These are phyloP conservation scores for Murraya koenigii DNA, from an alignment of 345 rosid species.

Conservation along the genomic window DNA sequence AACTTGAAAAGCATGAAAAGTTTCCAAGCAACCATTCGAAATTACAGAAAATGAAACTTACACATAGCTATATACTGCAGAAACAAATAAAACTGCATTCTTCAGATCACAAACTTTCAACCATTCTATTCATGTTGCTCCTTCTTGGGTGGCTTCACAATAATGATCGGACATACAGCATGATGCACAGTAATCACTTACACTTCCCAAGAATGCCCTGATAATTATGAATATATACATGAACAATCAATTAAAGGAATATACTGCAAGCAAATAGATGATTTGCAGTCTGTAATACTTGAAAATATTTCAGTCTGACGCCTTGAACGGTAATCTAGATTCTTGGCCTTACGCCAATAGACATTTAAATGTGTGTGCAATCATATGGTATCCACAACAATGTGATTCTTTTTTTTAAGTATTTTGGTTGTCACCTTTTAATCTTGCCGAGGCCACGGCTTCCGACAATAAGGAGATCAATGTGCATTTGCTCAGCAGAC, in stretches of 20 bases:
- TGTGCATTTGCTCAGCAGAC: slow-evolving; percentile 54
- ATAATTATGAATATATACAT: neutral
- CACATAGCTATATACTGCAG: neutral
- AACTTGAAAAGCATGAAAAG: neutral
- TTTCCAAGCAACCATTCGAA: neutral
- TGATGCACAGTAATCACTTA: slow-evolving; percentile 72
- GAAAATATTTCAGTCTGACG: neutral
- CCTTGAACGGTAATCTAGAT: neutral
- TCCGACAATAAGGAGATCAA: slow-evolving; percentile 66
- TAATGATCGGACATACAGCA: slow-evolving; percentile 62
- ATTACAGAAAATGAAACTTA: neutral
- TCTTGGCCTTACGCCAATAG: neutral
- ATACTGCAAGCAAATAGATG: neutral
- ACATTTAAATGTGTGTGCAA: neutral
- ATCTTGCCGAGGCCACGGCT: slow-evolving; percentile 79
- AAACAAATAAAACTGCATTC: neutral
- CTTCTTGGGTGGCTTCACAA: slow-evolving; percentile 58
- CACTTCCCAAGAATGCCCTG: slow-evolving; percentile 78
- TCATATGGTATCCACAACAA: neutral
- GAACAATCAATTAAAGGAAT: neutral
- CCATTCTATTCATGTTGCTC: neutral
- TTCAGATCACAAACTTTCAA: neutral
- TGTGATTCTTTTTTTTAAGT: neutral
- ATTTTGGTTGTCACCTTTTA: slow-evolving; percentile 25
- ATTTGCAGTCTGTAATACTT: neutral